phyloP scores from a whole-genome alignment of 2,329 filamentous ascomycete species.

The Intubia oerlemansii region DNA sequence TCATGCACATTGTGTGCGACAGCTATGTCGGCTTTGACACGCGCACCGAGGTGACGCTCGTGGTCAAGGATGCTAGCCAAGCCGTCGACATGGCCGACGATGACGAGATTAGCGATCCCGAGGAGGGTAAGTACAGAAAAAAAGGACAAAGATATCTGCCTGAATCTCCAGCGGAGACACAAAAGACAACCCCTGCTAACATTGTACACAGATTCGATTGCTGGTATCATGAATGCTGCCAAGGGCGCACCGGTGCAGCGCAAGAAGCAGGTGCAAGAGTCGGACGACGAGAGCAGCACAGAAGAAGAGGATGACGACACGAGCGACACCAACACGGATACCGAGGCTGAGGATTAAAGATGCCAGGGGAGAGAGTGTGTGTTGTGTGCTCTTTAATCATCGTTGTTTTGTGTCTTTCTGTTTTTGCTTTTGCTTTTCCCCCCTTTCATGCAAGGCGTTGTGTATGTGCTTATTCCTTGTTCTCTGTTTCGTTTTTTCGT shows the following conservation, averaged over 20 bases:
- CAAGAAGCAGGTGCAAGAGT: conserved; percentile 28
- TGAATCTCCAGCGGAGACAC: no score
- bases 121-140: conserved; percentile 51
- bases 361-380: neutral
- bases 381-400: neutral
- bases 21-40: conserved; percentile 89
- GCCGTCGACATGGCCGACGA: conserved; percentile 62
- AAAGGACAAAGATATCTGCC: no score
- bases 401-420: neutral
- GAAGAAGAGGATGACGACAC: conserved; percentile 50
- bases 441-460: no score
- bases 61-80: conserved; percentile 76
- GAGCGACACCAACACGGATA: conserved; percentile 47
- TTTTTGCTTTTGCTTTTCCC: neutral
- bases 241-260: conserved; percentile 49
- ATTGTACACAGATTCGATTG: no score
- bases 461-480: no score
- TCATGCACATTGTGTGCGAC: conserved; percentile 84
- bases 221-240: conserved; percentile 74
- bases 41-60: conserved; percentile 73
- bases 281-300: conserved; percentile 66
- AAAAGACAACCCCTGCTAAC: conserved; percentile 16
- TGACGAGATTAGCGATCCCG: conserved; percentile 93
- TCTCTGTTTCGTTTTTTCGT: no score
- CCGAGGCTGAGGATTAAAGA: conserved; percentile 34